Base-by-base conservation (phyloP, 2,329 filamentous ascomycete genomes). In the Amylocarpus encephaloides region DNA sequence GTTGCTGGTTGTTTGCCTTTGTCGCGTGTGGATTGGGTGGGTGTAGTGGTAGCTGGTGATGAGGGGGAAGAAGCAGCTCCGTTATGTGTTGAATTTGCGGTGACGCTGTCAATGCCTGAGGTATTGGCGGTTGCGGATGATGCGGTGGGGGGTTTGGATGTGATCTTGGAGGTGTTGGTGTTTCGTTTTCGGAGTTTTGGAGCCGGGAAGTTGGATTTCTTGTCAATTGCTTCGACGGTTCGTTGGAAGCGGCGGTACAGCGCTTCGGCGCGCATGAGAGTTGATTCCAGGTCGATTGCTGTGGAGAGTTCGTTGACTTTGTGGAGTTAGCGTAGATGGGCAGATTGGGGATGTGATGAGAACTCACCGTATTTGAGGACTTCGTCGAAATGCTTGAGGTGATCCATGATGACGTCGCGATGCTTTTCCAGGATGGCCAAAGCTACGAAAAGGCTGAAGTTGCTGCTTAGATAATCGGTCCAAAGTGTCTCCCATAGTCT, bases 341-440 rank as follows among this genome's bases (percentile, higher is more conserved):
- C 11, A 34, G 33, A 46, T 51, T 13, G 49, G 15, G 35, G 43
- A 42, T 33, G 11, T 26, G 13, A 3, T 26, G 6, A 16, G 19
- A 26, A 73, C 84, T 50, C 78, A 92, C 88, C 78, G 65, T 97
- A 98, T 74, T 98, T 98, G 26, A 98, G 73, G 30, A 98, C 89
- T 68, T 98, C 94, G 58, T 98, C 93, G 70, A 98, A 98, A 61
- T 92, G 88, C 65, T 89, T 80, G 22, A 98, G 73, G 68, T 98
- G 93, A 49, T 86, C 82, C 85, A 98, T 95, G 55, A 98, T 97
- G 11, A 97, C 86, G 64, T 92, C 86, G n/a, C 92, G 76, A 63
- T 97, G 93, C 70, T 94, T 95, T 68, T 98, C 93, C 19, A 98
- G 70, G 35, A 98, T 95, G 0, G 93, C 92, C 38, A 98, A 71